These are phyloP conservation scores for Westerdykella ornata DNA, from an alignment of 2,329 filamentous ascomycete genomes.

Conservation along the genomic window DNA sequence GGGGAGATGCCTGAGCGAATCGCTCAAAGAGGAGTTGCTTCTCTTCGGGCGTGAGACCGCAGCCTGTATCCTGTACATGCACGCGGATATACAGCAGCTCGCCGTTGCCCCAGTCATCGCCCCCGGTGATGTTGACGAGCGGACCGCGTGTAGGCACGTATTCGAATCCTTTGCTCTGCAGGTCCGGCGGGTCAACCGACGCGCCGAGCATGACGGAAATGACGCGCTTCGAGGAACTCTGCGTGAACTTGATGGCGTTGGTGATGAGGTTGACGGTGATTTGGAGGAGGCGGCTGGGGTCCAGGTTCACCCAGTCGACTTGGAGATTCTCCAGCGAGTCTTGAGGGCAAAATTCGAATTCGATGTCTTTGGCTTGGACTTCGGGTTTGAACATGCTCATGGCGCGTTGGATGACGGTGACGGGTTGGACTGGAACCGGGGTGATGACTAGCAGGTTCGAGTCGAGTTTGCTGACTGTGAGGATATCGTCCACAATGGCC, in stretches of 20 bases:
- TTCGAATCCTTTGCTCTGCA: slow-evolving; percentile 15
- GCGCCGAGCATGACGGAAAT: slow-evolving; percentile 38
- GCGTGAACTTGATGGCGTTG: slow-evolving; percentile 45
- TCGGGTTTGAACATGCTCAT: slow-evolving; percentile 38
- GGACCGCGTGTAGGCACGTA: slow-evolving; percentile 21
- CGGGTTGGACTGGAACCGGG: slow-evolving; percentile 36
- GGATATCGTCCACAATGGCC: slow-evolving; percentile 30
- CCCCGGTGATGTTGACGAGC: slow-evolving; percentile 13
- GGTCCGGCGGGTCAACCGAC: slow-evolving; percentile 26
- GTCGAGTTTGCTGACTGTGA: slow-evolving; percentile 38
- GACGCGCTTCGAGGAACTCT: slow-evolving; percentile 25
- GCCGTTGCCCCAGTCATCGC: slow-evolving; percentile 25
- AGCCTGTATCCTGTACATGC: slow-evolving; percentile 30
- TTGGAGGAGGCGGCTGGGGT: slow-evolving; percentile 40
- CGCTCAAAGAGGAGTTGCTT: slow-evolving; percentile 29
- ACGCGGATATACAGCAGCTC: slow-evolving; percentile 24
- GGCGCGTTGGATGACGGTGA: slow-evolving; percentile 28
- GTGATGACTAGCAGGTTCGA: slow-evolving; percentile 26
- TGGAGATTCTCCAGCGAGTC: slow-evolving; percentile 28
- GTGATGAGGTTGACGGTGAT: slow-evolving; percentile 41
- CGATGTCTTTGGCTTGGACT: slow-evolving; percentile 24
- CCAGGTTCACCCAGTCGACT: slow-evolving; percentile 39
- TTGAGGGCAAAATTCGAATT: slow-evolving; percentile 28
- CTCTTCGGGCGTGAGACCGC: slow-evolving; percentile 26
- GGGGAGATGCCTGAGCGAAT: slow-evolving; percentile 30